Conservation (phyloP, 805 yeast genomes). For the Tetrapisispora fleetii region DNA sequence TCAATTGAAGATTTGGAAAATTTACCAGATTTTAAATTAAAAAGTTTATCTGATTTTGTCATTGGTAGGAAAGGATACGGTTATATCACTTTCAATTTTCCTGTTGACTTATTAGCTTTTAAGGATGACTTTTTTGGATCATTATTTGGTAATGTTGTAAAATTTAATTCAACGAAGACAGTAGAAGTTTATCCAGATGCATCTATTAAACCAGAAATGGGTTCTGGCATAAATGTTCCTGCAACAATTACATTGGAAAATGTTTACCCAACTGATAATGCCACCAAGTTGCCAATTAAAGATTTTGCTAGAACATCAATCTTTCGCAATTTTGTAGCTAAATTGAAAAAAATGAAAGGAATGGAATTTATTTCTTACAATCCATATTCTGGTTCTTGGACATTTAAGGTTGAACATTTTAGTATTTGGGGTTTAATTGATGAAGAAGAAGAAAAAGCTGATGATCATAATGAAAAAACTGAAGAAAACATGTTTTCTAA, state of each 20-base stretch:
- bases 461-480: constrained; percentile 40
- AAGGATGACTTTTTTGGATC: constrained; percentile 30
- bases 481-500: constrained; percentile 7
- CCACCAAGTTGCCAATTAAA: constrained; percentile 19
- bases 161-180: constrained; percentile 38
- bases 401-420: constrained; percentile 79
- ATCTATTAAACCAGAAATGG: constrained; percentile 46
- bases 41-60: constrained; percentile 51
- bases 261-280: constrained; percentile 39
- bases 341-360: constrained; percentile 47
- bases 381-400: constrained; percentile 65
- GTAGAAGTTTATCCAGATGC: constrained; percentile 57
- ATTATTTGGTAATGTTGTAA: constrained; percentile 34
- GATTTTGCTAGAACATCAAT: constrained; percentile 33
- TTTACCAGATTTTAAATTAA: constrained; percentile 38
- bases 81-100: constrained; percentile 51
- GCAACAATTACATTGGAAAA: constrained; percentile 62
- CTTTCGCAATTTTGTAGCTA: constrained; percentile 38
- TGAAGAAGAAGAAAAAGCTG: constrained; percentile 50
- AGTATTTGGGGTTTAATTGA: constrained; percentile 88
- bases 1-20: constrained; percentile 39
- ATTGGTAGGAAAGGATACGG: constrained; percentile 63
- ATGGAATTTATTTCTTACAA: constrained; percentile 76
- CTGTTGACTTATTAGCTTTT: constrained; percentile 58
- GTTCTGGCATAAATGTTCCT: constrained; percentile 66